Evolutionary conservation across 2,329 filamentous ascomycete species (phyloP).

Genomic region (Diaporthe humulicola): DNA sequence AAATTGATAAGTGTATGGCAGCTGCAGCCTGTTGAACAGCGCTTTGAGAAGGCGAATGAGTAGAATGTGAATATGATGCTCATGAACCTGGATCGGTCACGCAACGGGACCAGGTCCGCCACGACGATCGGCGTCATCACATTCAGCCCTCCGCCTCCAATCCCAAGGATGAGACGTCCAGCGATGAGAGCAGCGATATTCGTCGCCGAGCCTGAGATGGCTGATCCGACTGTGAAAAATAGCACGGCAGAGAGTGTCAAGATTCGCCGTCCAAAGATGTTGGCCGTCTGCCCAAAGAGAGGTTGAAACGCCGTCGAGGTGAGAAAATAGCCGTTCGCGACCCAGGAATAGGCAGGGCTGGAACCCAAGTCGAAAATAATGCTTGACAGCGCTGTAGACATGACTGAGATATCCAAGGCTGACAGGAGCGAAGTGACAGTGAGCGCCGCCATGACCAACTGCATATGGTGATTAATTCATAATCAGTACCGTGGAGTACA

Average conservation of each 20-base stretch:
- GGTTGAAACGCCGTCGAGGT: slow-evolving; percentile 51
- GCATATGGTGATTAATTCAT: background rate
- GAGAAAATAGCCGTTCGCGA: slow-evolving; percentile 43
- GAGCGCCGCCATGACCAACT: slow-evolving; percentile 30
- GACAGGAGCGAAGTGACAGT: slow-evolving; percentile 42
- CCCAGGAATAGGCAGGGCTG: slow-evolving; percentile 42
- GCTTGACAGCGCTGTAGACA: slow-evolving; percentile 44
- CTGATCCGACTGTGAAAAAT: slow-evolving; percentile 46
- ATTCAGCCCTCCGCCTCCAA: slow-evolving; percentile 53
- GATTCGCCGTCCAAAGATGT: slow-evolving; percentile 53
- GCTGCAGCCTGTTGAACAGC: background rate
- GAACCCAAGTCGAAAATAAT: slow-evolving; percentile 39
- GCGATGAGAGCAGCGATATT: slow-evolving; percentile 50
- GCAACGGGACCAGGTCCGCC: slow-evolving; percentile 52
- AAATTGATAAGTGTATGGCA: background rate
- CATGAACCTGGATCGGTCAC: slow-evolving; percentile 51
- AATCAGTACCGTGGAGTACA: background rate
- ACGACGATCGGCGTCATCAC: slow-evolving; percentile 53
- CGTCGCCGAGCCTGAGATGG: slow-evolving; percentile 49
- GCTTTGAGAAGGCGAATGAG: slow-evolving; percentile 44
- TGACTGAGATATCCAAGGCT: slow-evolving; percentile 43
- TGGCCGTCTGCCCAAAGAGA: slow-evolving; percentile 51
- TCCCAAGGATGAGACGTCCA: slow-evolving; percentile 51
- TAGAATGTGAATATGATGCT: slow-evolving; percentile 37
- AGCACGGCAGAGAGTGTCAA: slow-evolving; percentile 47